These are phyloP conservation scores for Spiraea crenata DNA, from an alignment of 331 rosid species.

Conservation along the genomic window DNA sequence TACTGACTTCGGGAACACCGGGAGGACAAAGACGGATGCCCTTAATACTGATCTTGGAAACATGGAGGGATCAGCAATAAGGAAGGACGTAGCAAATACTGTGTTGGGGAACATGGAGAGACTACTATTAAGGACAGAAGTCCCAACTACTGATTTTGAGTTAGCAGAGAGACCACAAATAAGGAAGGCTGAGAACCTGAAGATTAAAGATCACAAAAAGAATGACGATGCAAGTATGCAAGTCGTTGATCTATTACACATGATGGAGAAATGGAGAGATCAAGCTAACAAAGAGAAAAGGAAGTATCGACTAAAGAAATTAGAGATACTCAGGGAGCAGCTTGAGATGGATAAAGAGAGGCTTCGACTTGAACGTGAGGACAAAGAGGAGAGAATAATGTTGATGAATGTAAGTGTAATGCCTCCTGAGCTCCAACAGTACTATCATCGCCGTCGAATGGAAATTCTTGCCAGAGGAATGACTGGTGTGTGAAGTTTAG, in stretches of 20 bases:
- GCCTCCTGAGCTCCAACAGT: conserved; percentile 1
- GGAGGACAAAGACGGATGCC: neutral
- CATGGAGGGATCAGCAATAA: neutral
- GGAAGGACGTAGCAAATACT: neutral
- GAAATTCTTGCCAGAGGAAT: neutral
- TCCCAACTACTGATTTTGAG: too few relatives aligned
- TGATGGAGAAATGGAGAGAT: conserved; percentile 2
- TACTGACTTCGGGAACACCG: neutral
- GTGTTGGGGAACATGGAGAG: too few relatives aligned
- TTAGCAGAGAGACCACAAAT: neutral
- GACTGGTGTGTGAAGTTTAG: neutral
- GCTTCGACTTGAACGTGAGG: neutral
- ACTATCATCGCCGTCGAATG: neutral
- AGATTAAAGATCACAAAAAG: neutral
- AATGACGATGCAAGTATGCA: neutral
- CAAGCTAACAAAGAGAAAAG: neutral
- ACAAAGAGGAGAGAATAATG: conserved; percentile 10
- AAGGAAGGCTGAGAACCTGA: neutral
- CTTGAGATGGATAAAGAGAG: conserved; percentile 6
- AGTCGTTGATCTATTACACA: neutral
- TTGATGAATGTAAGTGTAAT: neutral
- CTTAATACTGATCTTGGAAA: neutral
- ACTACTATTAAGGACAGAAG: too few relatives aligned
- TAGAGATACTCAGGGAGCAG: conserved; percentile 2
- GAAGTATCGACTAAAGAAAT: neutral